Conservation (phyloP, 139 green algal species). For the Yamagishiella unicocca region DNA sequence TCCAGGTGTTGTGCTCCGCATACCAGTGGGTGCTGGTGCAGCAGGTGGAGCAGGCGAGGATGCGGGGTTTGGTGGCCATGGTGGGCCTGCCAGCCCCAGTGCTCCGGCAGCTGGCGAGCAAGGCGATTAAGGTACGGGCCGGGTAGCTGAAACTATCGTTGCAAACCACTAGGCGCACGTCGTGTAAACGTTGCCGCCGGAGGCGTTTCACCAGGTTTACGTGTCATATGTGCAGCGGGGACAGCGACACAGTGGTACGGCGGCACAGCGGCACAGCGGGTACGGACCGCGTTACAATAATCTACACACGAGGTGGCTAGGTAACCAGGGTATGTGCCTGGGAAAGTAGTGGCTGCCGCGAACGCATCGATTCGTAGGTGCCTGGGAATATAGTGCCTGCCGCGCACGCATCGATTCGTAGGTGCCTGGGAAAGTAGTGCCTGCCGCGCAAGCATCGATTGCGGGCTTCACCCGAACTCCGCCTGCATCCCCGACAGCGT, state of each 20-base stretch:
- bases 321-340: too few relatives aligned
- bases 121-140: conserved; percentile 25
- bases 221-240: not conserved
- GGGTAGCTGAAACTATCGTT: not conserved
- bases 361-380: too few relatives aligned
- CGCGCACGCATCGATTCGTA: too few relatives aligned
- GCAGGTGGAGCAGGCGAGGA: conserved; percentile 23
- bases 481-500: too few relatives aligned
- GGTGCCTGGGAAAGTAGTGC: too few relatives aligned
- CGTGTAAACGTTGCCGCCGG: not conserved
- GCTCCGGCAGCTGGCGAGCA: conserved; percentile 24
- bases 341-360: too few relatives aligned
- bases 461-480: too few relatives aligned
- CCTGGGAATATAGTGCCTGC: too few relatives aligned
- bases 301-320: too few relatives aligned
- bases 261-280: not conserved
- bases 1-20: not conserved
- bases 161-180: not conserved
- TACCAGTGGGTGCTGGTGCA: conserved; percentile 7
- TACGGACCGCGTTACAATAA: too few relatives aligned
- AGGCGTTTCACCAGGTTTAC: not conserved
- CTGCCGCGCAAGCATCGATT: too few relatives aligned
- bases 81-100: conserved; percentile 36
- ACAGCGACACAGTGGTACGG: not conserved
- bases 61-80: conserved; percentile 27